These are phyloP conservation scores for Pterulicium gracile DNA, from an alignment of 1,284 basidiomycete species.

Conservation along the genomic window DNA sequence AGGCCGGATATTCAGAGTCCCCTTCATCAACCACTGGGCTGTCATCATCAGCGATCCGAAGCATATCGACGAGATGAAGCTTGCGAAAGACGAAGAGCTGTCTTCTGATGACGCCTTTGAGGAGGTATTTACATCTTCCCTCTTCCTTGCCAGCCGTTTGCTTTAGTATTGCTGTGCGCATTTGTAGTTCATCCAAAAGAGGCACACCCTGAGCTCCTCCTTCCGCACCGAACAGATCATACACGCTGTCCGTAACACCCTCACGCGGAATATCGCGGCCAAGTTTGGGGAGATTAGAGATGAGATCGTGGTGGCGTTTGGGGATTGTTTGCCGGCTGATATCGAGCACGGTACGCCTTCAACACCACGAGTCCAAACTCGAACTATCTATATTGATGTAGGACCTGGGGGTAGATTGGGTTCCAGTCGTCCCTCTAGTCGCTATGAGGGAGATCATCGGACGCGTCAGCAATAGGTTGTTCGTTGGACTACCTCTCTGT, in stretches of 20 bases:
- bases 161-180: too few relatives aligned
- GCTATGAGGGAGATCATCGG: conserved; percentile 16
- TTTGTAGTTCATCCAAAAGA: background rate
- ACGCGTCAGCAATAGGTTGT: conserved; percentile 20
- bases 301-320: background rate
- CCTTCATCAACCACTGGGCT: conserved; percentile 25
- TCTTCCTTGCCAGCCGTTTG: too few relatives aligned
- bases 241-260: background rate
- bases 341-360: background rate
- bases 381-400: background rate
- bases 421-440: background rate
- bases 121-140: conserved; percentile 18
- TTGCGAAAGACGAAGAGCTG: conserved; percentile 25
- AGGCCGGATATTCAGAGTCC: conserved; percentile 27
- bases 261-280: conserved; percentile 1
- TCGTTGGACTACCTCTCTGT: conserved; percentile 24
- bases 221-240: background rate
- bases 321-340: background rate
- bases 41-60: conserved; percentile 24
- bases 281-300: background rate
- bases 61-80: conserved; percentile 29
- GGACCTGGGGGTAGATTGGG: background rate
- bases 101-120: conserved; percentile 22
- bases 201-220: background rate
- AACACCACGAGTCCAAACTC: background rate